phyloP scores from a whole-genome alignment of 805 yeast genomes.

The Saturnispora hagleri region DNA sequence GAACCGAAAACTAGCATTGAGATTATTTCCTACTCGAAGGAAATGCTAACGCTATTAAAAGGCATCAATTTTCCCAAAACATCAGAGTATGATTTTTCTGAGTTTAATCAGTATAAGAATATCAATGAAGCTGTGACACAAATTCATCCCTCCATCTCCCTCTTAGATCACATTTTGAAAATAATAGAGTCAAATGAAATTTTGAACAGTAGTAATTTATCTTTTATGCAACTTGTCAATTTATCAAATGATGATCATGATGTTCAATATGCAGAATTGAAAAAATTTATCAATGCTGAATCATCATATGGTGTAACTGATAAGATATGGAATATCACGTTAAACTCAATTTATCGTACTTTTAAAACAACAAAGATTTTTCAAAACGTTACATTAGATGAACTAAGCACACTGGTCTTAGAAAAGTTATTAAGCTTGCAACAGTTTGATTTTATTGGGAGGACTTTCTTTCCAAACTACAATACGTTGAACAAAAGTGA shows the following conservation, averaged over 20 bases:
- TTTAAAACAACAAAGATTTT: constrained; percentile 21
- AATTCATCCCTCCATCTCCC: constrained; percentile 12
- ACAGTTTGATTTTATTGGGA: constrained; percentile 14
- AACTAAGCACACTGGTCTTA: constrained; percentile 19
- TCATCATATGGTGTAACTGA: constrained; percentile 11
- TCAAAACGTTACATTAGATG: constrained; percentile 15
- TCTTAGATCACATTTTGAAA: constrained; percentile 13
- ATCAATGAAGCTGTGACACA: constrained; percentile 4
- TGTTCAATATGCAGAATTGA: constrained; percentile 20
- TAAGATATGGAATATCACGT: constrained; percentile 19
- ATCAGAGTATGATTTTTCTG: neutral
- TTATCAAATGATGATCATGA: constrained; percentile 14
- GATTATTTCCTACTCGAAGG: constrained; percentile 20
- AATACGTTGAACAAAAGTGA: constrained; percentile 13
- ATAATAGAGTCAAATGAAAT: constrained; percentile 24
- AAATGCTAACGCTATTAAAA: constrained; percentile 17
- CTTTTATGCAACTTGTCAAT: constrained; percentile 19
- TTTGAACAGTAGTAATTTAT: constrained; percentile 20
- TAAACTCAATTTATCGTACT: constrained; percentile 25
- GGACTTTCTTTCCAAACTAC: constrained; percentile 14
- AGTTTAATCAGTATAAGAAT: neutral
- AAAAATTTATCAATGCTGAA: constrained; percentile 22
- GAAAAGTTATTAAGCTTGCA: constrained; percentile 17
- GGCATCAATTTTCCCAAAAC: constrained; percentile 9
- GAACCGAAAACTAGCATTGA: constrained; percentile 21